Evolutionary conservation across 2,329 filamentous ascomycete species (phyloP), one percentile per base, ranked within the genome.

Genomic region (Trichoderma sp.): DNA sequence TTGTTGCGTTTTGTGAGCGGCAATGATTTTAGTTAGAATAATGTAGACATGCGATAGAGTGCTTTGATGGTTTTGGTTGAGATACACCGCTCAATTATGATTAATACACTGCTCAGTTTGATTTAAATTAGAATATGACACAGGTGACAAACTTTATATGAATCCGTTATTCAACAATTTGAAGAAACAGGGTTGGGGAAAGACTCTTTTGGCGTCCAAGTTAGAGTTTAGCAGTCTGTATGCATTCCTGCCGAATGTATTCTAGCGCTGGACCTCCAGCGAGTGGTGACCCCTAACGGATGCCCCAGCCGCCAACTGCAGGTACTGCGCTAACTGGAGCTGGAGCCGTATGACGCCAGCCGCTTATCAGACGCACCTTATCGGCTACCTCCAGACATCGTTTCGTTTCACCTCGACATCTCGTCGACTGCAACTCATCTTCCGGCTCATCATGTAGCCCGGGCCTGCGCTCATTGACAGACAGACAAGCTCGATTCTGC

Each of bases 381-480:
- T 59, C 56, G 56, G 18, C 56, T 26, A 39, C 55, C 28, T 24
- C 55, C 55, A 34, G 39, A 18, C 39, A 56, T 63, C 46, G 46
- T 49, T 34, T 11, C 21, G 30, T 34, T 24, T 51, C 43, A 46
- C n/a, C n/a, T 39, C 37, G 16, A 43, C 46, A 34, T 37, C 52
- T 32, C 26, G 28, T 52, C 30, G 8, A 13, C 32, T 52, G 59
- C 21, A 7, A 26, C 34, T 46, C 8, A 32, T 51, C 46, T 28
- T 7, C 30, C 18, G 49, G 60, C 49, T 28, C 60, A 64, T 52
- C 60, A 64, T 64, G 60, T 64, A 64, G 60, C 32, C 49, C 34
- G 34, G 28, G 43, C 32, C 60, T 55, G 24, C 34, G 8, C 32
- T 34, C 32, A 64, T 30, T 55, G 60, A 34, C n/a, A 43, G 3